Evolutionary conservation across 1,284 basidiomycete genomes (phyloP).

Genomic region (Rhodotorula sp.): DNA sequence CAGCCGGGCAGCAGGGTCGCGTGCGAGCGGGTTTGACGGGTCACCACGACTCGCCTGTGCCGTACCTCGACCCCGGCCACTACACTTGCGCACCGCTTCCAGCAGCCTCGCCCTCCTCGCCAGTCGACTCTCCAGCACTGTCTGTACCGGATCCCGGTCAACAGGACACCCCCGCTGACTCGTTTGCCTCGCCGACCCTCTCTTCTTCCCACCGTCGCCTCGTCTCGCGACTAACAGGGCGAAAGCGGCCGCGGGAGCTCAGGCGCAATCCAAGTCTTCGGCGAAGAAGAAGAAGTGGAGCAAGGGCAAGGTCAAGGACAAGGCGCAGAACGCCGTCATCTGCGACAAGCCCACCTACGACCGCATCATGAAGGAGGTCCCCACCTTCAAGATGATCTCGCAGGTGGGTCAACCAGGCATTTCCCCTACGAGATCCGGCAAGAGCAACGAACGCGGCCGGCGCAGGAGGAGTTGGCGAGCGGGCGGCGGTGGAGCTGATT

Average conservation of each 20-base stretch:
- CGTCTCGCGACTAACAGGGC: constrained; percentile 5
- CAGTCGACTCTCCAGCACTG: neutral
- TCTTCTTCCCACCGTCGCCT: neutral
- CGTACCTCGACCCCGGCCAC: neutral
- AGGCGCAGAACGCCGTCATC: constrained; percentile 73
- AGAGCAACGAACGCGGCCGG: too few species aligned
- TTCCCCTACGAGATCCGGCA: too few species aligned
- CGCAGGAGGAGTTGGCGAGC: too few species aligned
- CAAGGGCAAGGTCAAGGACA: constrained; percentile 45
- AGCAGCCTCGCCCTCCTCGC: neutral
- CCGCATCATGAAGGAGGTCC: constrained; percentile 95
- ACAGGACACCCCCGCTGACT: too few species aligned
- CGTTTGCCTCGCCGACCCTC: too few species aligned
- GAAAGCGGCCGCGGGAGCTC: constrained; percentile 30
- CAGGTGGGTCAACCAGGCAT: constrained; percentile 53
- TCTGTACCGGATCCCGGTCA: neutral
- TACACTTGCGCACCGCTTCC: neutral
- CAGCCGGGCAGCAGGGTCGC: neutral
- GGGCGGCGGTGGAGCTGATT: neutral
- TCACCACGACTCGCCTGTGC: neutral
- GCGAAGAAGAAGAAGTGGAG: constrained; percentile 47
- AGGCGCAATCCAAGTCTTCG: constrained; percentile 27
- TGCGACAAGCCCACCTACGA: constrained; percentile 70
- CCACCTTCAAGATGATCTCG: constrained; percentile 98
- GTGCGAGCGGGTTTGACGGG: neutral